Base-by-base conservation (phyloP, 192 early-diverging fungal genomes). In the Podila clonocystis region DNA sequence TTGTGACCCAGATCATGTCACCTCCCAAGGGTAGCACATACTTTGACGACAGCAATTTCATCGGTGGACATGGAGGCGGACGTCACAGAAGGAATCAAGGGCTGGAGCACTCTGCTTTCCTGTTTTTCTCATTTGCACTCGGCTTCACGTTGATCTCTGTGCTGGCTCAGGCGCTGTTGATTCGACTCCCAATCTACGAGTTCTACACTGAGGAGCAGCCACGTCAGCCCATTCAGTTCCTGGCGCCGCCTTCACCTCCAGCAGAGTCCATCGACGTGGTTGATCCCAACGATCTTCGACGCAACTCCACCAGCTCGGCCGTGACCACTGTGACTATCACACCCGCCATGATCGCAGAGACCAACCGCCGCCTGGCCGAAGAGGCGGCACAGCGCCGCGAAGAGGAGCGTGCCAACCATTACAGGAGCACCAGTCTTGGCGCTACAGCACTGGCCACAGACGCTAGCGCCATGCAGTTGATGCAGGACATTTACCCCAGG, bases 1-100 rank as follows among this genome's bases (percentile, higher is more conserved):
- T 94, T 63, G 59, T 89, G 5, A 91, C 89, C 30, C 76, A 79
- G 20, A 79, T 65, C 87, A 90, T 60, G 50, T 88, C 55, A 58
- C 84, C 59, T 59, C 80, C 49, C 38, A 73, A 58, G 58, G 65
- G 65, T 41, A 61, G n/a, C 20, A 29, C 75, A 5, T 75, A 79
- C 41, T 26, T 30, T 33, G 76, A 73, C 2, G 65, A 78, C 50
- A 2, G 13, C 52, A 48, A 28, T 26, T 30, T 60, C 24, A 63
- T 69, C 28, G 12, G 63, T 19, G 63, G 55, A 38, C 38, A 58
- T 60, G 50, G 58, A 2, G 65, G 69, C 5, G 70, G 76, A 9
- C 57, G 70, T n/a, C 50, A 48, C 20, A 66, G 48, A 13, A 26
- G 36, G 61, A 72, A 36, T 4, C 66, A 85, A 49, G 79, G 73